Conservation (phyloP, 2,329 filamentous ascomycete species). For the Exophiala calicioides region DNA sequence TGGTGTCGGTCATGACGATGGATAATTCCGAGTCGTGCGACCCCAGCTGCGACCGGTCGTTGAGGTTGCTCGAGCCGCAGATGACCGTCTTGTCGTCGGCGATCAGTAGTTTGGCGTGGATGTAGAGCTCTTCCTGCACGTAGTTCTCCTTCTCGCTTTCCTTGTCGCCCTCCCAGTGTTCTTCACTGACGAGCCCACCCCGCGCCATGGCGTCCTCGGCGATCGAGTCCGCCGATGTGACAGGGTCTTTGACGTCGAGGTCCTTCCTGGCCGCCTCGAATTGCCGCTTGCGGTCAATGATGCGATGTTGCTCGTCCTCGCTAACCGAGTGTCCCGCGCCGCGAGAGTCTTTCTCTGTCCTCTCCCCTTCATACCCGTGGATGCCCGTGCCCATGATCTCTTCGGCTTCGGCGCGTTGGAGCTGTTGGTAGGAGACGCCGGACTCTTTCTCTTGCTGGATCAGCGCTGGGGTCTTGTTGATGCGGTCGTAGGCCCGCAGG, state of each 20-base stretch:
- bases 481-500: slow-evolving; percentile 83
- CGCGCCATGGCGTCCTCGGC: slow-evolving; percentile 82
- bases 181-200: slow-evolving; percentile 63
- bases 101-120: slow-evolving; percentile 84
- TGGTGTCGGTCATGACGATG: slow-evolving; percentile 80
- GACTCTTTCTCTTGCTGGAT: slow-evolving; percentile 75
- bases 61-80: slow-evolving; percentile 73
- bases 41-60: slow-evolving; percentile 75
- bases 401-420: slow-evolving; percentile 84
- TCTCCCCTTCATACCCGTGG: slow-evolving; percentile 56
- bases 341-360: slow-evolving; percentile 32
- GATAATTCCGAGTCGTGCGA: slow-evolving; percentile 86
- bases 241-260: slow-evolving; percentile 52
- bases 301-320: slow-evolving; percentile 44
- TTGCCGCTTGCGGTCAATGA: slow-evolving; percentile 48
- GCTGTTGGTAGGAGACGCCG: slow-evolving; percentile 79
- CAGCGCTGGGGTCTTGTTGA: slow-evolving; percentile 77
- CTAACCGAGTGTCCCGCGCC: slow-evolving; percentile 18
- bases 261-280: slow-evolving; percentile 49
- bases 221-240: slow-evolving; percentile 52
- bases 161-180: slow-evolving; percentile 73
- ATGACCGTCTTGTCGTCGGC: slow-evolving; percentile 81
- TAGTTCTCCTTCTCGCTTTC: slow-evolving; percentile 75
- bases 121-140: slow-evolving; percentile 93
- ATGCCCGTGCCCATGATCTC: slow-evolving; percentile 79